Conservation (phyloP, 352 stramenopile genomes). For the Phytophthora megakarya region DNA sequence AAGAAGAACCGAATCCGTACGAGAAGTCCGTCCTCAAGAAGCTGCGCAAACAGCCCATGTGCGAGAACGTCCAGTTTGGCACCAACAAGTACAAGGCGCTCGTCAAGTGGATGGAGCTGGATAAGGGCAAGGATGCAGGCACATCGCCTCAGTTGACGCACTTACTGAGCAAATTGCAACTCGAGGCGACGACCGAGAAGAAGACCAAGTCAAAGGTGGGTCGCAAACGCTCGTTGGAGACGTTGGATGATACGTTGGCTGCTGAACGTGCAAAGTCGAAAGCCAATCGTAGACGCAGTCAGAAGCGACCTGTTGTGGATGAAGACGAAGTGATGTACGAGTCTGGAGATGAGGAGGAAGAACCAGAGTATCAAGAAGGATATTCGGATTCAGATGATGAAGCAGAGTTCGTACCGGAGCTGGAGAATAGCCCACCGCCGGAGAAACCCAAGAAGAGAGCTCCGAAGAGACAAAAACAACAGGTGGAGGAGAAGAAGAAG, state of each 20-base stretch:
- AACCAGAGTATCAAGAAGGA: conserved; percentile 36
- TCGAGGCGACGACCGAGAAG: conserved; percentile 1
- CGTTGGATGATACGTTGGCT: conserved; percentile 51
- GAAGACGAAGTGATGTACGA: conserved; percentile 43
- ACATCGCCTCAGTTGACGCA: conserved; percentile 37
- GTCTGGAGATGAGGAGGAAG: conserved; percentile 45
- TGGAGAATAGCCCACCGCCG: conserved; percentile 18
- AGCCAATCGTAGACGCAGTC: conserved; percentile 26
- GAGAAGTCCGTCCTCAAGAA: conserved; percentile 38
- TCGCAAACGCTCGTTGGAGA: conserved; percentile 38
- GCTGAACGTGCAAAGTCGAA: conserved; percentile 30
- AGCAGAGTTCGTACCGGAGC: conserved; percentile 38
- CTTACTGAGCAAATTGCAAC: conserved; percentile 37
- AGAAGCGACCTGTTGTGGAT: conserved; percentile 14
- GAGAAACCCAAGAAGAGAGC: conserved; percentile 28
- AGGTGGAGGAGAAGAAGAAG: conserved; percentile 17
- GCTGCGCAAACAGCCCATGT: conserved; percentile 43
- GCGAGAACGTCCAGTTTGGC: conserved; percentile 38
- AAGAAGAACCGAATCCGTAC: conserved; percentile 18
- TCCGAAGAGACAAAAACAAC: conserved; percentile 20
- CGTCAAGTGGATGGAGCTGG: conserved; percentile 58
- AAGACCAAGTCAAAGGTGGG: conserved; percentile 28
- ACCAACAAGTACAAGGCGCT: conserved; percentile 56
- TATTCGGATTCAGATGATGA: conserved; percentile 52
- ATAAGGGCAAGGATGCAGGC: conserved; percentile 49